Base-by-base conservation (phyloP, 1,284 basidiomycete genomes). In the Ceratobasidium papillatum region DNA sequence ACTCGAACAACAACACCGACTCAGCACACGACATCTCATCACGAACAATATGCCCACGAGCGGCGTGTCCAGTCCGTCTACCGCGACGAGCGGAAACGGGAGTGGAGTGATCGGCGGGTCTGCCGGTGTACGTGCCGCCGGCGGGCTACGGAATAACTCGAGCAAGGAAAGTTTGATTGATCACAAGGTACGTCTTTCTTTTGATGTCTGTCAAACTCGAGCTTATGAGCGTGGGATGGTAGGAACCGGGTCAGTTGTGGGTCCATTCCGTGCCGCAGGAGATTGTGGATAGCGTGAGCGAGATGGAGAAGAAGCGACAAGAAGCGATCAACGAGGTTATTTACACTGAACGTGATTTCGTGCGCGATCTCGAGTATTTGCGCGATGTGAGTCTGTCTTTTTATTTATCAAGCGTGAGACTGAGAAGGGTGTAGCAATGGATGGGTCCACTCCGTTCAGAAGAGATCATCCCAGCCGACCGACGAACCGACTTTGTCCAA, bases 311-410 rank as follows among this genome's bases (percentile, higher is more conserved):
- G 87, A 97, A 91, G 82, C 89, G 98, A 1, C 98, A 99, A 81
- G 98, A 99, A 82, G 95, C 96, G 38, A 99, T 99, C 85, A 99
- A 99, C 81, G 98, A 99, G 84, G 94, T 98, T 77, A 97, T 99
- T 72, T 98, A 98, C 82, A 99, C 98, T 19, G 98, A 99, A 81
- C 89, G 96, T 22, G 96, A 99, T 84, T 99, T 99, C 83, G 96
- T 99, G 52, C 89, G 94, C 72, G 97, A 98, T 82, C 90, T 99
- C 88, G 98, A 99, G 82, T 99, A 99, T 81, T 87, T 99, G 54
- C 92, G 96, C 76, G 97, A 99, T 81, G 94, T 96, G 79, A 56
- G 64, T 62, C 43, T 30, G 54, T 30, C n/a, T 36, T 4, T 2
- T 22, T 22, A 49, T 61, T n/a, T 19, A 17, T 59, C 17, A 32